Conservation (phyloP, 2,329 filamentous ascomycete genomes). For the Nothopassalora personata region DNA sequence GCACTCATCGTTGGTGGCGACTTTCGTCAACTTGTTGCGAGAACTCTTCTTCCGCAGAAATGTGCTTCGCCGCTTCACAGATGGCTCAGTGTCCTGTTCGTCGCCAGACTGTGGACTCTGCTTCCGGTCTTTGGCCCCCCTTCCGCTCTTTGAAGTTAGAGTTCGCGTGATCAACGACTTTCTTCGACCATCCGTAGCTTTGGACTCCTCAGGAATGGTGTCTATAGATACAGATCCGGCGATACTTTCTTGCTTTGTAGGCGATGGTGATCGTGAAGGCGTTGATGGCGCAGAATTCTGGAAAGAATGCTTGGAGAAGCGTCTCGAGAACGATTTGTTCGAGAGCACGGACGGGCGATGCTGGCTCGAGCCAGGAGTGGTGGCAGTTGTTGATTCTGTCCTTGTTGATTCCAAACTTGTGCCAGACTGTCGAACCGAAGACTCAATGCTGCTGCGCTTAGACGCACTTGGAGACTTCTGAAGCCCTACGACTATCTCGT, state of each 20-base stretch:
- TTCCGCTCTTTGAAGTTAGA: constrained; percentile 7
- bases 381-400: constrained; percentile 22
- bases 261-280: constrained; percentile 31
- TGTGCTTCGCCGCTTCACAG: constrained; percentile 15
- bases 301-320: constrained; percentile 28
- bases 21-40: constrained; percentile 9
- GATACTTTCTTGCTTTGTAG: constrained; percentile 19
- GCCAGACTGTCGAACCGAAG: constrained; percentile 15
- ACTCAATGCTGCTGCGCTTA: constrained; percentile 21
- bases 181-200: constrained; percentile 7
- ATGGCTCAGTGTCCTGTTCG: constrained; percentile 11
- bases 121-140: constrained; percentile 13
- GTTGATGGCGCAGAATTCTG: constrained; percentile 24
- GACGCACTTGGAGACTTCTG: constrained; percentile 27
- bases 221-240: not conserved
- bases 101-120: constrained; percentile 12
- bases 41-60: constrained; percentile 20
- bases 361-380: constrained; percentile 19
- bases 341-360: constrained; percentile 11
- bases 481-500: constrained; percentile 29
- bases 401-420: constrained; percentile 21
- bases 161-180: constrained; percentile 14
- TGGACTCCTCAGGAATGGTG: not conserved
- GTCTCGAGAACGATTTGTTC: constrained; percentile 25
- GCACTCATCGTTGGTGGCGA: constrained; percentile 7